Evolutionary conservation across 805 yeast genomes (phyloP), one percentile per base, ranked within the genome.

Genomic region (Metschnikowia corniflorae): DNA sequence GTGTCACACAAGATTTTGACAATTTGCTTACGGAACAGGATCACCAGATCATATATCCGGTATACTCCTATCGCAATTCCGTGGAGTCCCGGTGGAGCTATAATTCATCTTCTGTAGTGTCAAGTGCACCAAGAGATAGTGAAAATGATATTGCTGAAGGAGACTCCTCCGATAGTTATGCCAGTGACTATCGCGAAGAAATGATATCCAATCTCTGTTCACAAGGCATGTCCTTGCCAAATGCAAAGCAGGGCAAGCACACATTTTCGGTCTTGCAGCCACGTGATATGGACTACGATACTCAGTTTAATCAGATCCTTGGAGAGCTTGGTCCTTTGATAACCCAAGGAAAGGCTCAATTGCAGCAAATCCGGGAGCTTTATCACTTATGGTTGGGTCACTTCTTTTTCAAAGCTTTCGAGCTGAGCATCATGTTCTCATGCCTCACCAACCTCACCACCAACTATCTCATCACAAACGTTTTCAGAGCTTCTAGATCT

Each of bases 391-490:
- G 70, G 70, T 42, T 65, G 25, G 52, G 53, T 24, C 59, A 60
- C 7, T 63, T 64, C 33, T 39, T 62, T 5, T 55, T 39, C 39
- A 45, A 44, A 14, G 53, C 65, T 5, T 52, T 37, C 35, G 29
- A 25, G 8, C 51, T 56, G 10, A 46, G 48, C 13, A 34, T 57
- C 32, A 57, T 65, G 64, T 63, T 64, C 40, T 57, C 58, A 48
- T 62, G 68, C 34, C 57, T 65, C 36, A 32, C 60, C 26, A 65
- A 65, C 45, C 55, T 65, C 37, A 60, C 68, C 26, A 61, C 70
- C 9, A 65, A 65, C 44, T 65, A 59, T 39, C 46, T 65, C 34
- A 55, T 63, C 23, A 53, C 68, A 25, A 65, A 57, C 31, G 47
- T 46, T 24, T 51, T 60, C 33, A 50, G 47, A 32, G 53, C 44